A percentile compares a stretch with the other conserved stretches of the same genome.
Evolutionary conservation across 352 stramenopile genomes (phyloP).

Genomic region (Phytophthora rubi): DNA sequence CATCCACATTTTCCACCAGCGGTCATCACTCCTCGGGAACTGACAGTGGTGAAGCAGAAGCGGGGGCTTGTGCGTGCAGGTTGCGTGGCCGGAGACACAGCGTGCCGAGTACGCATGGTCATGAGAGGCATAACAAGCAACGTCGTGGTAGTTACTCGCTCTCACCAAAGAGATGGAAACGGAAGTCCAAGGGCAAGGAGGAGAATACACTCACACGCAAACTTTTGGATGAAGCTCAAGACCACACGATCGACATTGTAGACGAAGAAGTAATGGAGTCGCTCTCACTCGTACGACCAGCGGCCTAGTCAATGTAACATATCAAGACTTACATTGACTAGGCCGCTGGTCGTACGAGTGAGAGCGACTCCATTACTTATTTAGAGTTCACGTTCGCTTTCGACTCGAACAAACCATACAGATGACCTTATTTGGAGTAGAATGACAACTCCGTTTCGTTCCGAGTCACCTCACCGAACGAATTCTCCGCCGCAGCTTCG

Average conservation of each 20-base stretch:
- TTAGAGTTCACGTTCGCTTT: not conserved
- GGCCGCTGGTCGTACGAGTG: slow-evolving; percentile 24
- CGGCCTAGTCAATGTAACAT: slow-evolving; percentile 27
- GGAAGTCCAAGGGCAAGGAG: slow-evolving; percentile 14
- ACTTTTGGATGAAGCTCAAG: slow-evolving; percentile 36
- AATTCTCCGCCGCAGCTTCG: slow-evolving; percentile 68
- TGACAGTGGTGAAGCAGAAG: not conserved
- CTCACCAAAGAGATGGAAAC: slow-evolving; percentile 29
- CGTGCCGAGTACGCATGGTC: slow-evolving; percentile 4
- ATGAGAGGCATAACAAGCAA: slow-evolving; percentile 8
- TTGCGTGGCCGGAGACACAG: slow-evolving; percentile 25
- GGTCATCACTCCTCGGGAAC: slow-evolving; percentile 13
- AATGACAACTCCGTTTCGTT: slow-evolving; percentile 81
- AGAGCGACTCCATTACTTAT: slow-evolving; percentile 16
- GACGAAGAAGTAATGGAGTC: slow-evolving; percentile 30
- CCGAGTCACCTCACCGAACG: slow-evolving; percentile 78
- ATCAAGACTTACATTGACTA: slow-evolving; percentile 21
- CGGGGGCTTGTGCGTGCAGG: slow-evolving; percentile 26
- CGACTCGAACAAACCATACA: slow-evolving; percentile 2
- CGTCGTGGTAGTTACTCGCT: not conserved
- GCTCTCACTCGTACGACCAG: slow-evolving; percentile 20
- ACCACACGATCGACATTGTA: slow-evolving; percentile 34
- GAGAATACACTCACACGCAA: slow-evolving; percentile 32
- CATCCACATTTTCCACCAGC: slow-evolving; percentile 33
- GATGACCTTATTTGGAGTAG: slow-evolving; percentile 62